These are phyloP conservation scores for Gypsophila paniculata DNA, from an alignment of 179 eudicot species.

Conservation along the genomic window DNA sequence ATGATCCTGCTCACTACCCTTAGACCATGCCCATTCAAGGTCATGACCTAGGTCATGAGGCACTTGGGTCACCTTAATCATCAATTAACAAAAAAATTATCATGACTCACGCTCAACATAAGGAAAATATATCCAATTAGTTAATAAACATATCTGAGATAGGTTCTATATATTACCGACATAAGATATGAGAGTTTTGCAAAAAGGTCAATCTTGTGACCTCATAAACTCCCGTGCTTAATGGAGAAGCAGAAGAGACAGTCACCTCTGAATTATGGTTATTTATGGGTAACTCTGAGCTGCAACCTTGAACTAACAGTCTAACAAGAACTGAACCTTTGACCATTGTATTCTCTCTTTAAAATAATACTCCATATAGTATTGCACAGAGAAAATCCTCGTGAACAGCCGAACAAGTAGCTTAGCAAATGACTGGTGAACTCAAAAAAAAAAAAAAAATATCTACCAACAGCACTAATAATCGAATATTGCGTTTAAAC, in stretches of 20 bases:
- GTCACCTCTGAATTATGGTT: conserved; percentile 67
- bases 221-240: background rate
- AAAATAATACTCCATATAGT: too few relatives aligned
- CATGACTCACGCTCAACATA: too few relatives aligned
- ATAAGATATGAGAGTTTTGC: too few relatives aligned
- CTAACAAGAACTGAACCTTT: conserved; percentile 39
- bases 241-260: conserved; percentile 17
- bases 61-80: too few relatives aligned
- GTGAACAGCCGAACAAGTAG: conserved; percentile 43
- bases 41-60: too few relatives aligned
- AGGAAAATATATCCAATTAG: background rate
- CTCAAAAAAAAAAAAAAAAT: conserved; percentile 15
- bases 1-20: too few relatives aligned
- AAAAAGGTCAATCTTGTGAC: background rate
- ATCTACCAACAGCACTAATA: conserved; percentile 9
- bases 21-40: too few relatives aligned
- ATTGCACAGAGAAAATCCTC: conserved; percentile 52
- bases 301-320: conserved; percentile 50
- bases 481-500: background rate
- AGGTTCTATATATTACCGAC: too few relatives aligned
- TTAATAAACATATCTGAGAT: background rate
- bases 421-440: conserved; percentile 25
- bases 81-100: too few relatives aligned
- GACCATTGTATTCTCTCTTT: conserved; percentile 53
- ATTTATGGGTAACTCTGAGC: conserved; percentile 57